Evolutionary conservation across 352 stramenopile species (phyloP).

Genomic region (Blastocystis hominis): DNA sequence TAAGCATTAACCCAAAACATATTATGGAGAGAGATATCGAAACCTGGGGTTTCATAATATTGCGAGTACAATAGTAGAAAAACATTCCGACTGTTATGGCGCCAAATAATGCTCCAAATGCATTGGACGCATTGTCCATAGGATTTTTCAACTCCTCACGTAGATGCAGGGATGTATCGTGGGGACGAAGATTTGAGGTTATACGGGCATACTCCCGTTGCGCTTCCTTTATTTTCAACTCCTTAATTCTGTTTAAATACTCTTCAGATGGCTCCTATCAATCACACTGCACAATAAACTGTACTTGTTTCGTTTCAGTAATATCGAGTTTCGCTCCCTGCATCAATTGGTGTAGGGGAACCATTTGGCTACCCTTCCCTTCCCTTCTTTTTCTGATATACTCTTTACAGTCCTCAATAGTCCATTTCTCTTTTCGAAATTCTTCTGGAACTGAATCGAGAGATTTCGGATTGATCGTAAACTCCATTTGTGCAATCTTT

Average conservation of each 20-base stretch:
- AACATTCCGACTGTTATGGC: not conserved
- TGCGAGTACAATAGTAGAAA: not conserved
- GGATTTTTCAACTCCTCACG: constrained; percentile 7
- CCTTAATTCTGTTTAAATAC: not conserved
- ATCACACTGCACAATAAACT: not conserved
- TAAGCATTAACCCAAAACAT: not conserved
- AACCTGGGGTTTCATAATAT: not conserved
- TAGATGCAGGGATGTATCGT: not conserved
- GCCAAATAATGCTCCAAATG: not conserved
- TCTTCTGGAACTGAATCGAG: not conserved
- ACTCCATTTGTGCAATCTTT: not conserved
- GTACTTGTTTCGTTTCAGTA: not conserved
- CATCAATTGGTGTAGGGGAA: not conserved
- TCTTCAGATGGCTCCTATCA: not conserved
- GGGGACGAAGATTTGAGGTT: not conserved
- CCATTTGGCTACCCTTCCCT: not conserved
- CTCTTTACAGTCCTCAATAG: not conserved
- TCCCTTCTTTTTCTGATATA: not conserved
- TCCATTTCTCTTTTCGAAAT: not conserved
- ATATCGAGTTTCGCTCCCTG: not conserved
- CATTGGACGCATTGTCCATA: constrained; percentile 10
- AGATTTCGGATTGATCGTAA: not conserved
- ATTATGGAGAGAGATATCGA: not conserved
- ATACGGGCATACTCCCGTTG: not conserved
- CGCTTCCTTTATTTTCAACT: not conserved